Conservation (phyloP, 352 stramenopile species). For the Pythium rishiriense region DNA sequence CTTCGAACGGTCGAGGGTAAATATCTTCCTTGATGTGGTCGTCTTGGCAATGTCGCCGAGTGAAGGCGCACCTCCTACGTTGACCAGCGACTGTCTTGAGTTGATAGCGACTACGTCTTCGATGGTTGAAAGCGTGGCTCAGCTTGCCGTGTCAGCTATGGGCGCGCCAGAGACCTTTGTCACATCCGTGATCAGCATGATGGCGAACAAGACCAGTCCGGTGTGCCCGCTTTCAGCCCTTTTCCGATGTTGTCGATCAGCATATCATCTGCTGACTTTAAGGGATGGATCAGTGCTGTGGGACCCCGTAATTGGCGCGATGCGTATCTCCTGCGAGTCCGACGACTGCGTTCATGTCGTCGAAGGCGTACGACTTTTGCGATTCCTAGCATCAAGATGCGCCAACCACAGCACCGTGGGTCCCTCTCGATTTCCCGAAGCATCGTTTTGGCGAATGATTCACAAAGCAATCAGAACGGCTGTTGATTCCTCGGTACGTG, state of each 20-base stretch:
- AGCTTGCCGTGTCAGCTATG: neutral
- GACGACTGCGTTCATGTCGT: neutral
- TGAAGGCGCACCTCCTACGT: neutral
- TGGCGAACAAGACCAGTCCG: neutral
- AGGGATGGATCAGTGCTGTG: neutral
- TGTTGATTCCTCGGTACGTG: neutral
- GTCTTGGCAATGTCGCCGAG: neutral
- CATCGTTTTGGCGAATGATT: neutral
- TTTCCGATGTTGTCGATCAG: neutral
- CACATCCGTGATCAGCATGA: neutral
- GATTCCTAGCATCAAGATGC: neutral
- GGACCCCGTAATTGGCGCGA: neutral
- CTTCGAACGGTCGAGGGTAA: neutral
- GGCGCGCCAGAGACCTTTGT: neutral
- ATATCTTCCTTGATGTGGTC: neutral
- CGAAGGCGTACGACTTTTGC: neutral
- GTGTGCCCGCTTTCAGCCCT: neutral
- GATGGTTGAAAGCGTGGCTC: neutral
- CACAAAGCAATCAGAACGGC: neutral
- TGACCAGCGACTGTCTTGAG: constrained; percentile 2
- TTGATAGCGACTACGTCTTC: neutral
- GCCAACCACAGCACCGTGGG: neutral
- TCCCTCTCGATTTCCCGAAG: neutral
- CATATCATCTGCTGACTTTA: neutral
- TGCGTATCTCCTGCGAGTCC: no score